Base-by-base conservation (phyloP, 192 early-diverging fungal genomes). In the Entomortierella lignicola region DNA sequence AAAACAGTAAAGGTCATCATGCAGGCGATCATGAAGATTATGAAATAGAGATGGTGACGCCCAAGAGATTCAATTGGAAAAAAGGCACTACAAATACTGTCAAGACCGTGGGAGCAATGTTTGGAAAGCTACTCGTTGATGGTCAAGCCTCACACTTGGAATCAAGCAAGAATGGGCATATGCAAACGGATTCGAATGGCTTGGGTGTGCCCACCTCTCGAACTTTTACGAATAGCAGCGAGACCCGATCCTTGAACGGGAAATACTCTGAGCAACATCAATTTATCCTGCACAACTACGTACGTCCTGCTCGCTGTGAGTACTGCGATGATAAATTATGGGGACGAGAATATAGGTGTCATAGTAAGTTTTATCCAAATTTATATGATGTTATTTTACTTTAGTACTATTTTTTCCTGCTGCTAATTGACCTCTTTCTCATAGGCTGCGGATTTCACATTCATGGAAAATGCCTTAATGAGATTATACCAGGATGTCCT, bases 41-140 rank as follows among this genome's bases (percentile, higher is more conserved):
- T 56, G 64, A 70, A 66, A 66, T 67, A 0, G 75, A 79, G 34
- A 70, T 79, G 43, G 43, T 66, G 5, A 39, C 79, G 8, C 85
- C 86, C 27, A 89, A 85, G 32, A 83, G 84, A 69, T 89, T 89
- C 63, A 86, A 86, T 37, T 71, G 85, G 79, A 87, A 86, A 58
- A 85, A 81, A 17, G 72, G 74, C 2, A 70, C 69, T 43, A 84
- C 73, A 41, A 81, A 63, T 21, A 48, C 60, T 18, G 72, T 72
- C 30, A 69, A 63, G 11, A 65, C 73, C 10, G 82, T 82, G 15
- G 64, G 79, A 17, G 81, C 84, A 27, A 81, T 69, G 66, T 72
- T 73, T 59, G 80, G 70, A 29, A 81, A 81, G 25, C 44, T 73
- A 30, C 32, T 72, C 27, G 71, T 83, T 8, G 60, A 67, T 8